These are phyloP conservation scores for Cryphonectria carpinicola DNA, from an alignment of 2,329 filamentous ascomycete genomes.

Conservation along the genomic window DNA sequence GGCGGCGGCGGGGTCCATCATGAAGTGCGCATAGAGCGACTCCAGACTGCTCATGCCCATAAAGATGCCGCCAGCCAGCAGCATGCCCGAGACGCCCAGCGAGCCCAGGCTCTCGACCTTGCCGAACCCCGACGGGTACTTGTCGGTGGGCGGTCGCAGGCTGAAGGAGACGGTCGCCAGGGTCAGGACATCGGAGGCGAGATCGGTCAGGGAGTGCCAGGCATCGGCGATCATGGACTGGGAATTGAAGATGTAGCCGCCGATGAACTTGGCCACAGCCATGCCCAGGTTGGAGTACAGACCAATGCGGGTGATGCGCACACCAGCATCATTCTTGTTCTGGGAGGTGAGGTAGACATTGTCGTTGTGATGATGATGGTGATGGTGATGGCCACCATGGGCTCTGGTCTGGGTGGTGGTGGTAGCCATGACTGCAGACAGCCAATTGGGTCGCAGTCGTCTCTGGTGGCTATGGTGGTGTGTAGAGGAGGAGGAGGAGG, in stretches of 20 bases:
- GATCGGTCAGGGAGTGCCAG: slow-evolving; percentile 92
- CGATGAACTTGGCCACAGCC: slow-evolving; percentile 90
- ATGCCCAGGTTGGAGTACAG: slow-evolving; percentile 90
- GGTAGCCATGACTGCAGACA: slow-evolving; percentile 35
- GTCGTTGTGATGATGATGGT: slow-evolving; percentile 78
- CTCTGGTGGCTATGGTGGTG: slow-evolving; percentile 23
- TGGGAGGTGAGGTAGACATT: slow-evolving; percentile 79
- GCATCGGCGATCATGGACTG: slow-evolving; percentile 92
- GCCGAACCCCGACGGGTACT: slow-evolving; percentile 89
- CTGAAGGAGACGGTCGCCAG: slow-evolving; percentile 94
- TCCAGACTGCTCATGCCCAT: slow-evolving; percentile 83
- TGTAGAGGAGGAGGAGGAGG: slow-evolving; percentile 25
- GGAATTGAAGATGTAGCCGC: slow-evolving; percentile 93
- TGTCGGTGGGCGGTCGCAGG: slow-evolving; percentile 78
- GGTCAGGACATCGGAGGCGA: slow-evolving; percentile 93
- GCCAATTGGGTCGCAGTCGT: slow-evolving; percentile 30
- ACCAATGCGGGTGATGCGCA: slow-evolving; percentile 89
- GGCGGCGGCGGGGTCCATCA: slow-evolving; percentile 64
- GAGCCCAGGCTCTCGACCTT: slow-evolving; percentile 98
- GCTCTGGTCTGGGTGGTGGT: slow-evolving; percentile 38
- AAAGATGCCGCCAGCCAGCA: slow-evolving; percentile 85
- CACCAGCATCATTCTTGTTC: slow-evolving; percentile 90
- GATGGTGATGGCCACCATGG: slow-evolving; percentile 55
- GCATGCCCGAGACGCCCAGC: slow-evolving; percentile 87
- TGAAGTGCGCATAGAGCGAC: slow-evolving; percentile 73